Evolutionary conservation across 139 green algal species (phyloP).

Genomic region (Chlamydomonas urium): DNA sequence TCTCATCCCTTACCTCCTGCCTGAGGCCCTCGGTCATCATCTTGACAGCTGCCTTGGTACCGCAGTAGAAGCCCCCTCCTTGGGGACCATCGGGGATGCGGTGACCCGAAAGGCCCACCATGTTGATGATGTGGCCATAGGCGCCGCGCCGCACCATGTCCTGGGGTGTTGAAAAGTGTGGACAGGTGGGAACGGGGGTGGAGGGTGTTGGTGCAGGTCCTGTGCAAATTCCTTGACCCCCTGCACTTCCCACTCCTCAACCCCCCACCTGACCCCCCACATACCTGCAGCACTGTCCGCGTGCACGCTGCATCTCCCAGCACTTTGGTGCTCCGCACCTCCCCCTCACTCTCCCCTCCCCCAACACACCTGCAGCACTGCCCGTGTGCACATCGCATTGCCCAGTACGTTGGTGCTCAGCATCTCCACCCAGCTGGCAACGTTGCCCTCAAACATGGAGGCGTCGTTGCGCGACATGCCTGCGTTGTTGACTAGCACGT

Average conservation of each 20-base stretch:
- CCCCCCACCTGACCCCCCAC: no score
- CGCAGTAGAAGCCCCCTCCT: constrained; percentile 50
- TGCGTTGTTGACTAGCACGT: constrained; percentile 72
- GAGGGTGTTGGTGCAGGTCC: no score
- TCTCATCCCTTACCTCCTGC: constrained; percentile 45
- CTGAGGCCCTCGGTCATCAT: constrained; percentile 68
- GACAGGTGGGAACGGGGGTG: no score
- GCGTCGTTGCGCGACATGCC: constrained; percentile 56
- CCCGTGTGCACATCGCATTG: constrained; percentile 62
- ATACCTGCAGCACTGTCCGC: constrained; percentile 59
- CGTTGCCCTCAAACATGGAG: constrained; percentile 68
- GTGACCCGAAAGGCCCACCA: constrained; percentile 61
- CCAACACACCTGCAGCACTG: constrained; percentile 54
- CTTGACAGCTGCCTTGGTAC: constrained; percentile 39
- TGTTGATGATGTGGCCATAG: constrained; percentile 77
- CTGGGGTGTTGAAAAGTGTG: no score
- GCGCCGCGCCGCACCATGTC: constrained; percentile 60
- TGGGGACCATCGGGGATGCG: constrained; percentile 51
- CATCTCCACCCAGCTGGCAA: constrained; percentile 65
- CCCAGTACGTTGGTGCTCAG: constrained; percentile 76
- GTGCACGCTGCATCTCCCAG: constrained; percentile 68
- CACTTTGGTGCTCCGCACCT: constrained; percentile 59
- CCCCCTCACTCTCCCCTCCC: constrained; percentile 35
- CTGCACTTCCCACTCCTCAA: no score
- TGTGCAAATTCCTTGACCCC: no score